Conservation (phyloP, 1,139 yeast species). For the Sugiyamaella paludigena region DNA sequence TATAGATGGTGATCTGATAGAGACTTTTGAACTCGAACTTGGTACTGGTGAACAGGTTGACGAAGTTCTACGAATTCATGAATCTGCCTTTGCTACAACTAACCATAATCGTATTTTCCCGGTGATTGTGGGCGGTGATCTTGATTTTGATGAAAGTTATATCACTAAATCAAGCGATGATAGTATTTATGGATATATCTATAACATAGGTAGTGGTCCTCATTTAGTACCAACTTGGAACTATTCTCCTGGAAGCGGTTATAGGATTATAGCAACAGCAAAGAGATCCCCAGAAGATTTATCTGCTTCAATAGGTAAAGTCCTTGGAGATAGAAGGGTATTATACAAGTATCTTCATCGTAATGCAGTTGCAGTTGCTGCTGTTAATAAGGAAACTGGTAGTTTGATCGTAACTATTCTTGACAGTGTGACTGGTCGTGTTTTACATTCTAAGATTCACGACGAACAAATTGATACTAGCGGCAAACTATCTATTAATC, state of each 20-base stretch:
- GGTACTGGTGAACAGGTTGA: conserved; percentile 6
- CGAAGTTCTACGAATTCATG: conserved; percentile 2
- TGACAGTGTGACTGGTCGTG: conserved; percentile 68
- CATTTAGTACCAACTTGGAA: conserved; percentile 5
- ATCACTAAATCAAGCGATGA: conserved; percentile 12
- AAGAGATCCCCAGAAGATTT: conserved; percentile 45
- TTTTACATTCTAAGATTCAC: conserved; percentile 49
- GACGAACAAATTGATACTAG: conserved; percentile 37
- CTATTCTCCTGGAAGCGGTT: conserved; percentile 29
- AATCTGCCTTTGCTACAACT: not conserved
- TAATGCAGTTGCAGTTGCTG: conserved; percentile 57
- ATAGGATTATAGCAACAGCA: conserved; percentile 42
- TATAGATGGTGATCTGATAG: conserved; percentile 25
- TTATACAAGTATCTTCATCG: conserved; percentile 83
- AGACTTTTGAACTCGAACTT: conserved; percentile 18
- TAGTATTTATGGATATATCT: conserved; percentile 26
- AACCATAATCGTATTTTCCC: conserved; percentile 3
- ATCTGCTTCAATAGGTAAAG: conserved; percentile 66
- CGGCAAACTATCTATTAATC: conserved; percentile 42
- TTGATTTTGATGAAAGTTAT: not conserved
- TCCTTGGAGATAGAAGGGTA: conserved; percentile 68
- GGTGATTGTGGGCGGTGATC: not conserved
- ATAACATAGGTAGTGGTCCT: conserved; percentile 7
- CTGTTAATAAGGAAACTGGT: conserved; percentile 38
- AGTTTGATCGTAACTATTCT: conserved; percentile 50